Conservation (phyloP, 1,139 yeast genomes). For the Debaryomyces fabryi region DNA sequence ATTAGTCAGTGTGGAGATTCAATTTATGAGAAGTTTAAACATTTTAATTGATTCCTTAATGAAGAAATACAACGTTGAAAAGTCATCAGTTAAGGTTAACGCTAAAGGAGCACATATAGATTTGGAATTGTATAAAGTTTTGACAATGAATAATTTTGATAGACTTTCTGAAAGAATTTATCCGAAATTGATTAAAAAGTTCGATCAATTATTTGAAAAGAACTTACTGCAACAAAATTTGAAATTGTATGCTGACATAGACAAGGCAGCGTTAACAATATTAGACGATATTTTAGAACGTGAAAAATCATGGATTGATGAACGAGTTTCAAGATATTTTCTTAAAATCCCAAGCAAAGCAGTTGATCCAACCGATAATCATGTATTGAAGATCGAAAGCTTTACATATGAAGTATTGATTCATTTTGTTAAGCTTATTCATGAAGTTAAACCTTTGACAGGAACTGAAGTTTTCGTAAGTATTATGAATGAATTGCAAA, state of each 20-base stretch:
- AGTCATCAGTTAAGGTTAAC: slow-evolving; percentile 12
- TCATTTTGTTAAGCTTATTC: slow-evolving; percentile 46
- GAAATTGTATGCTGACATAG: slow-evolving; percentile 47
- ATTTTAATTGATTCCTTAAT: slow-evolving; percentile 46
- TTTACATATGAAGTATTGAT: slow-evolving; percentile 43
- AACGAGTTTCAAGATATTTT: slow-evolving; percentile 33
- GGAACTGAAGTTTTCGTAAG: slow-evolving; percentile 39
- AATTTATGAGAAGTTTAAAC: slow-evolving; percentile 50
- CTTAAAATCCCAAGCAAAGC: slow-evolving; percentile 16
- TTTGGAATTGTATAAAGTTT: slow-evolving; percentile 39
- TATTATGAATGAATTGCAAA: slow-evolving; percentile 45
- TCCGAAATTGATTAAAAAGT: slow-evolving; percentile 37
- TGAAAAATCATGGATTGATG: slow-evolving; percentile 41
- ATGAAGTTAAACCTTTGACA: slow-evolving; percentile 46
- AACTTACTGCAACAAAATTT: slow-evolving; percentile 42
- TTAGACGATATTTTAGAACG: slow-evolving; percentile 45
- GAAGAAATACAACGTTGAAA: slow-evolving; percentile 44
- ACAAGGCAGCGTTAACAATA: slow-evolving; percentile 44
- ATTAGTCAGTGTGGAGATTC: slow-evolving; percentile 48
- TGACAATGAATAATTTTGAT: slow-evolving; percentile 51
- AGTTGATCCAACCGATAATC: background rate
- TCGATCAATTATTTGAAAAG: slow-evolving; percentile 41
- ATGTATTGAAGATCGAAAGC: slow-evolving; percentile 36
- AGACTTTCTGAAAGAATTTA: slow-evolving; percentile 36
- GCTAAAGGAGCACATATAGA: slow-evolving; percentile 20